Conservation (phyloP, 2,329 filamentous ascomycete species). For the Aspergillus sp. region DNA sequence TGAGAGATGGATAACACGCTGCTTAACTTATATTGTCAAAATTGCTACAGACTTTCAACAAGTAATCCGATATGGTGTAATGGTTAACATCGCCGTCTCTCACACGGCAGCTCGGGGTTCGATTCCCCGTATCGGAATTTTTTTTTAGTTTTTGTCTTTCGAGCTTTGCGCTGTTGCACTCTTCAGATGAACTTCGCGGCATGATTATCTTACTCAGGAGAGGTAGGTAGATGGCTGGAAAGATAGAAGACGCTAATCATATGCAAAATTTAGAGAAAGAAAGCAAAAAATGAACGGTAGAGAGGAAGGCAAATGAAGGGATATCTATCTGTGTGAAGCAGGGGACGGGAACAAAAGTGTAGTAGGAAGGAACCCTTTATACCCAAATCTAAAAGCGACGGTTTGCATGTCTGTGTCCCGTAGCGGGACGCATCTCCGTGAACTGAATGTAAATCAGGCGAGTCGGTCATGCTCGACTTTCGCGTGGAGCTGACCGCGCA, state of each 20-base stretch:
- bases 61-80: constrained; percentile 28
- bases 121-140: constrained; percentile 31
- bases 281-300: not conserved
- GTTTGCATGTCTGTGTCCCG: not conserved
- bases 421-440: not conserved
- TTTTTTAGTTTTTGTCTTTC: not conserved
- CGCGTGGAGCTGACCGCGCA: constrained; percentile 31
- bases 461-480: constrained; percentile 40
- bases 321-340: not conserved
- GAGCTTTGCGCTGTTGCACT: not conserved
- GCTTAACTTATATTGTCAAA: not conserved
- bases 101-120: constrained; percentile 35
- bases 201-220: not conserved
- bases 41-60: not conserved
- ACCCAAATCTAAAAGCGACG: not conserved
- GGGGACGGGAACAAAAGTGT: not conserved
- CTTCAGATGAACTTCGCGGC: too few relatives aligned
- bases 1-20: too few relatives aligned
- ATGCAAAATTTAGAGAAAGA: not conserved
- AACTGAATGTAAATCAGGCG: constrained; percentile 27
- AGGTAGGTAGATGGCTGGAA: not conserved
- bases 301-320: not conserved
- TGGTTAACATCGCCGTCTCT: constrained; percentile 31
- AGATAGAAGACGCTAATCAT: not conserved
- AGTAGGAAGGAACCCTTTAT: not conserved